Percentiles rank a stretch among this genome's conserved stretches.
These are phyloP conservation scores for Trypanosoma grayi DNA, from an alignment of 208 protist genomes.

Conservation along the genomic window DNA sequence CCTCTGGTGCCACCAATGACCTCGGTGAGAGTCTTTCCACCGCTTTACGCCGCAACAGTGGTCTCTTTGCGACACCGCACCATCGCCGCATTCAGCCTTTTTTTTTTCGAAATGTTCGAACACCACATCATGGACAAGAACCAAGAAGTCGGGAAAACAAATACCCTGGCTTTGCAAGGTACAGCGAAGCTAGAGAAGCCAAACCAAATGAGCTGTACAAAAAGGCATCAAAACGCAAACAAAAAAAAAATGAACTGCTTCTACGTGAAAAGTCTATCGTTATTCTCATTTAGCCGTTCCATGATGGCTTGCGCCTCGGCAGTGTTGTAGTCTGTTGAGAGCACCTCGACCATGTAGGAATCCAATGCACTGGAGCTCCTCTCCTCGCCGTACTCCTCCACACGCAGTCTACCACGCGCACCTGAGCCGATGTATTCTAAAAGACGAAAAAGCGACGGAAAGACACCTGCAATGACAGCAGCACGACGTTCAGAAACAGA, in stretches of 20 bases:
- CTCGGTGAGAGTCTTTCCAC: neutral
- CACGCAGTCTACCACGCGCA: neutral
- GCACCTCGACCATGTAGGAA: slow-evolving; percentile 22
- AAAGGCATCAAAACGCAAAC: neutral
- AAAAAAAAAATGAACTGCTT: neutral
- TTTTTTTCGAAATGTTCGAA: neutral
- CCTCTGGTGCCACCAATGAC: neutral
- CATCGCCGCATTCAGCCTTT: slow-evolving; percentile 15
- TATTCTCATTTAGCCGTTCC: slow-evolving; percentile 6
- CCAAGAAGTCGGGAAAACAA: too few species aligned
- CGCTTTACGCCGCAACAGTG: neutral
- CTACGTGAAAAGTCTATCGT: slow-evolving; percentile 14
- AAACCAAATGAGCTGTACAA: neutral
- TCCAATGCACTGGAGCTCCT: slow-evolving; percentile 17
- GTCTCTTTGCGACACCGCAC: slow-evolving; percentile 9
- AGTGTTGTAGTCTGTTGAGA: slow-evolving; percentile 25
- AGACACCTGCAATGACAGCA: slow-evolving; percentile 44
- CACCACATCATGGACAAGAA: too few species aligned
- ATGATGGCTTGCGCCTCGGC: neutral
- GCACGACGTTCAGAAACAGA: slow-evolving; percentile 55
- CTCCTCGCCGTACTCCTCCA: slow-evolving; percentile 24
- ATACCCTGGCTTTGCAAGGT: too few species aligned
- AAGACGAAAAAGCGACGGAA: slow-evolving; percentile 64
- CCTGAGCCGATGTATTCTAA: slow-evolving; percentile 43
- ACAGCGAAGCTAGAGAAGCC: neutral